A percentile compares a stretch with the other conserved stretches of the same genome.
These are phyloP conservation scores for Rhazya stricta DNA, from an alignment of 257 asterid species.

Conservation along the genomic window DNA sequence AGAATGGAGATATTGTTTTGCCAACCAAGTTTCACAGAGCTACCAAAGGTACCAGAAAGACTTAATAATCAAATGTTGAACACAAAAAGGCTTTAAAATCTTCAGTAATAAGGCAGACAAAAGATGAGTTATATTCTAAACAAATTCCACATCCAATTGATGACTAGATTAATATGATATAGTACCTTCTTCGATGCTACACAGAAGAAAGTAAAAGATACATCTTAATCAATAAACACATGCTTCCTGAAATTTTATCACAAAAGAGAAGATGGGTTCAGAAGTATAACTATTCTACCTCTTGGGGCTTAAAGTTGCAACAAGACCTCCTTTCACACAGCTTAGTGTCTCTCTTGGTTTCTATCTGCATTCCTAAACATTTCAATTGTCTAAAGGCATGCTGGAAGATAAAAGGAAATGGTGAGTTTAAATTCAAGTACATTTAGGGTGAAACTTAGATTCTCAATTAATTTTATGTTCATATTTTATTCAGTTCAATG, in stretches of 20 bases:
- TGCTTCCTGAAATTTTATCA: not conserved
- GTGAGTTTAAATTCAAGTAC: not conserved
- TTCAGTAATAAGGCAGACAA: not conserved
- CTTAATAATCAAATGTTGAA: not conserved
- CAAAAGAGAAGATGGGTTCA: not conserved
- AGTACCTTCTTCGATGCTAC: not conserved
- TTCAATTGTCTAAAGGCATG: not conserved
- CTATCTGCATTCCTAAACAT: not conserved
- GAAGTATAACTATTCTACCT: not conserved
- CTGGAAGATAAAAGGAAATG: not conserved
- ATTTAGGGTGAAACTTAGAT: not conserved
- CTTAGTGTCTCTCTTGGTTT: not conserved
- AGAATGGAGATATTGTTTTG: too few species aligned
- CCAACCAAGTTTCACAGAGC: not conserved
- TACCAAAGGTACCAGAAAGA: not conserved
- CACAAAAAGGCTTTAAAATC: not conserved
- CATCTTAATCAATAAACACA: not conserved
- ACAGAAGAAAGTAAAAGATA: not conserved
- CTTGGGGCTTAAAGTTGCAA: not conserved
- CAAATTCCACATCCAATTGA: not conserved
- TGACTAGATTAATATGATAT: not conserved
- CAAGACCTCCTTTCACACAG: not conserved
- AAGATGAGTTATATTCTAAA: not conserved
- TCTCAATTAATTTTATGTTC: not conserved
- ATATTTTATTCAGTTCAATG: not conserved